Evolutionary conservation across 306 rosid species (phyloP).

Genomic region (Heteromeles arbutifolia): DNA sequence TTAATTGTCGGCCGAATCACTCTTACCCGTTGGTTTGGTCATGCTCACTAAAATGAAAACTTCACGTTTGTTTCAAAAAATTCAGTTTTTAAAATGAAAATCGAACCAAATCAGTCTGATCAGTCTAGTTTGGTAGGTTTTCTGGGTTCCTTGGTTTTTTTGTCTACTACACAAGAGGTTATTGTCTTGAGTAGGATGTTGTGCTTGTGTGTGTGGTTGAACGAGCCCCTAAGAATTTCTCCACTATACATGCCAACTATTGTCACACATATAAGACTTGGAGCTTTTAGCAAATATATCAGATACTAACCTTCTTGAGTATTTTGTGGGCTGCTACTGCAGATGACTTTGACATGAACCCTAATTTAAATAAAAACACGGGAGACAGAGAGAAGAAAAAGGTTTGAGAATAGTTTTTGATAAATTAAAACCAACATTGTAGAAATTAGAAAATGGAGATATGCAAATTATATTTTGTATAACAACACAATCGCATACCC

Average conservation of each 20-base stretch:
- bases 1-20: not conserved
- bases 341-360: constrained; percentile 2
- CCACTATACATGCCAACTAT: not conserved
- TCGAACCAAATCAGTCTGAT: no score
- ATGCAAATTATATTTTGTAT: not conserved
- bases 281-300: not conserved
- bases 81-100: no score
- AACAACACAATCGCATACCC: constrained; percentile 24
- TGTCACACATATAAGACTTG: not conserved
- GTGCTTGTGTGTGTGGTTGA: not conserved
- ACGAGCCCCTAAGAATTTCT: not conserved
- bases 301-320: constrained; percentile 45
- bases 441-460: not conserved
- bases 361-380: constrained; percentile 18
- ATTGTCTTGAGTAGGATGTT: not conserved
- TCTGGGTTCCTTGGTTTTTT: not conserved
- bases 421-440: not conserved
- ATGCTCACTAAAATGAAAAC: not conserved
- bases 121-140: not conserved
- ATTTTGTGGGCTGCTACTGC: not conserved
- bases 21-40: not conserved
- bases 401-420: not conserved
- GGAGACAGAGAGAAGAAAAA: not conserved
- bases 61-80: no score
- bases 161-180: not conserved